Evolutionary conservation across 2,329 filamentous ascomycete genomes (phyloP), one percentile per base, ranked within the genome.

Genomic region (Colletotrichum filicis): DNA sequence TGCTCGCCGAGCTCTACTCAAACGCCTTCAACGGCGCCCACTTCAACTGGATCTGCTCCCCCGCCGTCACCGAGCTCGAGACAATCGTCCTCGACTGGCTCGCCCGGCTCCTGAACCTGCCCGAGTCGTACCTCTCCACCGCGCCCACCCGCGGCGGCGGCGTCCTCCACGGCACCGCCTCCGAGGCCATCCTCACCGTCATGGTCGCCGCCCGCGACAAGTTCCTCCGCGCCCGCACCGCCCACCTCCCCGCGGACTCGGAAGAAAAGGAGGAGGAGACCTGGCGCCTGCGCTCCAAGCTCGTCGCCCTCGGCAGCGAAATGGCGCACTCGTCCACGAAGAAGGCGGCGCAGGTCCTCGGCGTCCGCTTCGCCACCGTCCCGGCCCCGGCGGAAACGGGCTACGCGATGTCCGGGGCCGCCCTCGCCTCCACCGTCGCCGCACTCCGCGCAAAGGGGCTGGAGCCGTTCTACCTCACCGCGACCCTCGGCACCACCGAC

Each of bases 31-130:
- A 92, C 14, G 94, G 94, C 19, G 95, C 96, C 1, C 95, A 95
- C 52, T 98, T 98, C 87, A 98, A 98, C 84, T 98, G 96, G 96
- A 92, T 98, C 75, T 98, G 96, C 84, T 95, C 92, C 6, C 96
- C 96, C 0, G 95, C 94, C 7, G 92, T 97, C 22, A 98, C 96
- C 0, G 96, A 98, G 84, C 89, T 98, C 60, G 96, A 98, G 86
- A 98, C 95, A 0, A 89, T 98, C 28, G 93, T 98, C 56, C 88
- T 98, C 81, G 96, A 98, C 83, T 98, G 96, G 95, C 85, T 98
- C 4, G 94, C 93, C 19, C 90, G 93, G 80, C 88, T 95, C 9
- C 83, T 98, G 14, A 90, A 85, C 1, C 85, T 98, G 28, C 95
- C 96, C 0, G 83, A 88, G 12, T 92, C 89, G 76, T 98, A 92